Conservation (phyloP, 2,329 filamentous ascomycete genomes). For the Aureobasidium vineae region DNA sequence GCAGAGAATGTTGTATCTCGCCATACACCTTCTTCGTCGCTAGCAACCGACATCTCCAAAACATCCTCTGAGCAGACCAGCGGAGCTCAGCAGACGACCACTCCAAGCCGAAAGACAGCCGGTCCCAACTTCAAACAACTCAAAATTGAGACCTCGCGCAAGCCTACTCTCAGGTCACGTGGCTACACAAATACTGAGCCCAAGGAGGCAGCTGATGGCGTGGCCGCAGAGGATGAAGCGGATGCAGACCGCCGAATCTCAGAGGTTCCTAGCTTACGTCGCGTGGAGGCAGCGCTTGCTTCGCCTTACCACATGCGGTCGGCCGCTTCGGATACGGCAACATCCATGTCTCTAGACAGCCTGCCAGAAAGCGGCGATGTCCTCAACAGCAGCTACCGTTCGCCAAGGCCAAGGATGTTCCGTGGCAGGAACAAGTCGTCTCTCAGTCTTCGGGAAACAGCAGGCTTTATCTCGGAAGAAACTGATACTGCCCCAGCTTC, state of each 20-base stretch:
- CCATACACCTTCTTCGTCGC: conserved; percentile 16
- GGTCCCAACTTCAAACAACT: conserved; percentile 77
- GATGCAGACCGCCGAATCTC: conserved; percentile 23
- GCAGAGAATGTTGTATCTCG: conserved; percentile 51
- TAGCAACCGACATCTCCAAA: conserved; percentile 13
- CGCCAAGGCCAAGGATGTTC: conserved; percentile 37
- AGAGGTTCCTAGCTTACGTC: conserved; percentile 27
- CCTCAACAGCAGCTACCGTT: conserved; percentile 10
- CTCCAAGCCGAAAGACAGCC: conserved; percentile 70
- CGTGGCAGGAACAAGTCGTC: conserved; percentile 52
- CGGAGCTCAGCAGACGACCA: conserved; percentile 6
- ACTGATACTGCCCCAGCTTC: conserved; percentile 26
- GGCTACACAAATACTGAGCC: conserved; percentile 21
- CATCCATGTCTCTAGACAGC: conserved; percentile 28
- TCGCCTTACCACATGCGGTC: conserved; percentile 27
- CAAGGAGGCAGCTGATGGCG: background rate
- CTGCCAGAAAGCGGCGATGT: conserved; percentile 22
- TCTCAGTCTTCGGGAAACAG: conserved; percentile 70
- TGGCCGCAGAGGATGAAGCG: background rate
- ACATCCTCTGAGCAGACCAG: conserved; percentile 13
- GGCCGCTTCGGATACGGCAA: conserved; percentile 28
- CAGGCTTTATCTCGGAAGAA: conserved; percentile 48
- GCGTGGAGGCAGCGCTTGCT: conserved; percentile 21
- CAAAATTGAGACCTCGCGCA: conserved; percentile 74
- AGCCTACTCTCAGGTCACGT: conserved; percentile 31